Base-by-base conservation (phyloP, 2,329 filamentous ascomycete genomes). In the Ceratocystis alfenasii region DNA sequence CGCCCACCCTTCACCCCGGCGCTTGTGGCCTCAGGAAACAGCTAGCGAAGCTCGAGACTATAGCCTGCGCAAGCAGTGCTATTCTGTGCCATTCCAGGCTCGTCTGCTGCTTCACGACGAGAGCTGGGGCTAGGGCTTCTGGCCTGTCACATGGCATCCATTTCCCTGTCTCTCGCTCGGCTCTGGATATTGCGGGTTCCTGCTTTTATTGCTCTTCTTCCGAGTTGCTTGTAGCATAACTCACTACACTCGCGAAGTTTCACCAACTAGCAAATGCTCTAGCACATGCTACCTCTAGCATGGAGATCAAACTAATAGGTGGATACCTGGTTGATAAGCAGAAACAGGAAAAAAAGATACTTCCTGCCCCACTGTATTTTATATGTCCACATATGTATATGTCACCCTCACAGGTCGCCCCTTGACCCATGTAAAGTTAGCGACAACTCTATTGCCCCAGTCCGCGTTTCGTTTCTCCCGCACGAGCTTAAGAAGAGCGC, bases 271-370 rank as follows among this genome's bases (percentile, higher is more conserved):
- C 10, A 64, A 55, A 55, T 30, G 22, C 46, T 36, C 62, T 33
- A 20, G 12, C 46, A 46, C 45, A 45, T 48, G 62, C 46, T 48
- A 53, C 46, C 45, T 22, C 46, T 48, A 50, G 44, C 46, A 12
- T 36, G 50, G 25, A 28, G 63, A 28, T 28, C 45, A 57, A 53
- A 53, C 53, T 63, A 28, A 5, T 15, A 17, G 44, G 62, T 62
- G 36, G 62, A 72, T 65, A 46, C 28, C 5, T 61, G 20, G 44
- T 20, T 17, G n/a, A 33, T 65, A 44, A 44, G 36, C 30, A 65
- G 63, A 46, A 59, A 59, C 53, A 61, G 15, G 20, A 61, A 65
- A 28, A 41, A 41, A 22, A 53, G 15, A 59, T 59, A 33, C 53
- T n/a, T 33, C 28, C 12, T n/a, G 17, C 53, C 12, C 25, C 53